Evolutionary conservation across 2,329 filamentous ascomycete species (phyloP), one percentile per base, ranked within the genome.

Genomic region (Penicillium brevicompactum): DNA sequence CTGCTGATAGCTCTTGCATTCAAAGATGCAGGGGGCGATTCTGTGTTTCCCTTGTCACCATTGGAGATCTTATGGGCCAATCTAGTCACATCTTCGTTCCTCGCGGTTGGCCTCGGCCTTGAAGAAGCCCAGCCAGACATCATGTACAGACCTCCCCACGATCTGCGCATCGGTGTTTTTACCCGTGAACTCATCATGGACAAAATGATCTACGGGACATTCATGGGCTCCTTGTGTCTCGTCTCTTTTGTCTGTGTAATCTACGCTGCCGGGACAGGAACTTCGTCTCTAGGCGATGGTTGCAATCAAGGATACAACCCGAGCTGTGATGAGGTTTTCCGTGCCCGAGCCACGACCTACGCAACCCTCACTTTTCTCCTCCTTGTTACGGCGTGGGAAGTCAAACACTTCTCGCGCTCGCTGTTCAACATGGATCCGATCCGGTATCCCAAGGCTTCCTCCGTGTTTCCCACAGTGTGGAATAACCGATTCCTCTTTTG

Each of bases 51-150:
- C 2, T 83, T 96, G 31, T 88, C 89, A 1, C 91, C 91, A 2
- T 82, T 96, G 13, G 87, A 96, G 64, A 93, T 96, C 56, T 82
- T 96, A 53, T 96, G 91, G 91, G 90, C 95, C 69, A 96, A 95
- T 73, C 90, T 96, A 83, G 83, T 94, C 45, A 96, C 92, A 0
- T 93, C 89, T 22, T 90, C 88, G 21, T 87, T 94, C 73, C 89
- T 91, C 1, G 92, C 91, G 46, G 91, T 96, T 72, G 92, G 91
- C 21, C 84, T 96, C 0, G 91, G 91, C 8, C 86, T 91, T 45
- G 91, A 96, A 72, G 79, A 83, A 48, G 89, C 89, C 0, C 85
- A 87, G 0, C 81, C 84, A 2, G 88, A 92, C 65, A 86, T 95
- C 54, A 91, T 96, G 85, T 80, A 82, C 56, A 89, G 91, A 53